These are phyloP conservation scores for Mucor saturninus DNA, from an alignment of 371 early-diverging fungal genomes.

Conservation along the genomic window DNA sequence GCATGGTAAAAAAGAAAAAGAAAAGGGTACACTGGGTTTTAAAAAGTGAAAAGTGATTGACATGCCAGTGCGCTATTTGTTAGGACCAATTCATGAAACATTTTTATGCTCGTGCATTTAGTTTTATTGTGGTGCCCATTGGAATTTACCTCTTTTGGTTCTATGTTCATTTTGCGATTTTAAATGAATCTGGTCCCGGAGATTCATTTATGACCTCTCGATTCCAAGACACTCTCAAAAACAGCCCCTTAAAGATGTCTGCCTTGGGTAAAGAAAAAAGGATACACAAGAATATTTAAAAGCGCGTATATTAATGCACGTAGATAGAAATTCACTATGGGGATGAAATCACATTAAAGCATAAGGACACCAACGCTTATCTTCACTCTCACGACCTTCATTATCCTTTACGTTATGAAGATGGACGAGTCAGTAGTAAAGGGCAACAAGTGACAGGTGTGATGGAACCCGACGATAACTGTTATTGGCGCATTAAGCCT, in stretches of 20 bases:
- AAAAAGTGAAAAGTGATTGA: conserved; percentile 45
- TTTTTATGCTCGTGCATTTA: conserved; percentile 68
- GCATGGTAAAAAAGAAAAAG: conserved; percentile 54
- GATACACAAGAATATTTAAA: neutral
- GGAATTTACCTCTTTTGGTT: conserved; percentile 79
- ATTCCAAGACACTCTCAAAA: conserved; percentile 89
- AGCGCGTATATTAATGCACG: neutral
- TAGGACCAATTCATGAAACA: conserved; percentile 65
- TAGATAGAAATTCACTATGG: conserved; percentile 75
- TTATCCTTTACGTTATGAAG: conserved; percentile 93
- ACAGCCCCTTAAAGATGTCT: conserved; percentile 73
- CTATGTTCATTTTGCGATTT: conserved; percentile 81
- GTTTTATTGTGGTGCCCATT: conserved; percentile 80
- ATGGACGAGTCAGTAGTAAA: conserved; percentile 89
- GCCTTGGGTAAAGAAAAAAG: conserved; percentile 40
- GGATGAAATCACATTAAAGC: conserved; percentile 80
- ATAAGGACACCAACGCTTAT: conserved; percentile 74
- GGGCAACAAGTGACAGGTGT: conserved; percentile 95
- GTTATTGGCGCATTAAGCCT: conserved; percentile 83
- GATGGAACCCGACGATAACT: conserved; percentile 73
- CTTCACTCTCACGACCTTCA: conserved; percentile 83
- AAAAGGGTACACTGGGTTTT: conserved; percentile 27
- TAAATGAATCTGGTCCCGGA: conserved; percentile 87
- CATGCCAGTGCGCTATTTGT: conserved; percentile 41
- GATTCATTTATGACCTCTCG: conserved; percentile 90